Conservation (phyloP, 2,329 filamentous ascomycete genomes). For the Fusarium poae region DNA sequence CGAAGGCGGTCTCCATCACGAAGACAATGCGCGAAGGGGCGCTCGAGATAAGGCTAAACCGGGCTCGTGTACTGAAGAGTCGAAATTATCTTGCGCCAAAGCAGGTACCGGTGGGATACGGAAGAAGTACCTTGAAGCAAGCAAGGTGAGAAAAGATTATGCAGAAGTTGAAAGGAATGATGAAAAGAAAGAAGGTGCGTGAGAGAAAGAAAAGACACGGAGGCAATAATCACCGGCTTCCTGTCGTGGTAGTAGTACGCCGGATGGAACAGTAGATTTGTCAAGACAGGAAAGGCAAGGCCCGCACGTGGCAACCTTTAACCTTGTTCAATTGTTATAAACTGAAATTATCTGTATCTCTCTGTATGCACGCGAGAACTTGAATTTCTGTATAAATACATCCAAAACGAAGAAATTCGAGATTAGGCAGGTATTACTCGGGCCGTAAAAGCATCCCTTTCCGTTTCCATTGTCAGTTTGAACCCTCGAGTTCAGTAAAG, state of each 20-base stretch:
- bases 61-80: slow-evolving; percentile 25
- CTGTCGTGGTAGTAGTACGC: slow-evolving; percentile 47
- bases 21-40: slow-evolving; percentile 42
- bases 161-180: slow-evolving; percentile 21
- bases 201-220: slow-evolving; percentile 32
- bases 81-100: slow-evolving; percentile 32
- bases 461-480: slow-evolving; percentile 10
- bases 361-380: background rate
- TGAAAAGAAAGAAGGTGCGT: slow-evolving; percentile 31
- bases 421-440: slow-evolving; percentile 16
- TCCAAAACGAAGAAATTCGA: background rate
- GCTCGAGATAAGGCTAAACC: slow-evolving; percentile 28
- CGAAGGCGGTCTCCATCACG: slow-evolving; percentile 74
- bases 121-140: slow-evolving; percentile 16
- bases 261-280: slow-evolving; percentile 39
- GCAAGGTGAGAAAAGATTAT: slow-evolving; percentile 20
- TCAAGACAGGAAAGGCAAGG: slow-evolving; percentile 48
- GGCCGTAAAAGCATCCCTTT: slow-evolving; percentile 22
- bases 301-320: slow-evolving; percentile 52
- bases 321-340: slow-evolving; percentile 20
- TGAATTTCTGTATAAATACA: background rate
- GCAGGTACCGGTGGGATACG: slow-evolving; percentile 5
- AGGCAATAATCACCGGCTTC: slow-evolving; percentile 41
- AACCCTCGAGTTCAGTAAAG: slow-evolving; percentile 7
- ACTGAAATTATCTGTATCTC: background rate